These are phyloP conservation scores for Fusarium azukiicola DNA, from an alignment of 2,329 filamentous ascomycete species.

Conservation along the genomic window DNA sequence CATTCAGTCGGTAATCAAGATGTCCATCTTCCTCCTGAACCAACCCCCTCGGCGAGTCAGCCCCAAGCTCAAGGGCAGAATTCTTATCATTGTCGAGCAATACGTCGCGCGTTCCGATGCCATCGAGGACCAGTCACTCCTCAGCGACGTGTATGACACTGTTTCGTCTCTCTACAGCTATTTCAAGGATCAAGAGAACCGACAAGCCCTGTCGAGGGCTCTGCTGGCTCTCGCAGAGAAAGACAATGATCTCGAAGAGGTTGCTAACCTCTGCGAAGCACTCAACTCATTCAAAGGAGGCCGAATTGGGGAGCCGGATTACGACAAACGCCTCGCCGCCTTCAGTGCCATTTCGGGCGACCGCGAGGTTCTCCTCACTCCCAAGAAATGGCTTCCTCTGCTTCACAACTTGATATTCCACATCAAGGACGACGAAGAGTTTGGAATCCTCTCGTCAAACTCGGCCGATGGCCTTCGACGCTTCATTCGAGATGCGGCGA, in stretches of 20 bases:
- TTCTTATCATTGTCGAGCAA: constrained; percentile 89
- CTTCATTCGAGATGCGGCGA: constrained; percentile 84
- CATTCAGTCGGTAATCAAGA: constrained; percentile 88
- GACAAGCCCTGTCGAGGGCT: constrained; percentile 87
- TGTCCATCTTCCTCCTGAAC: constrained; percentile 89
- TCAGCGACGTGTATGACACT: constrained; percentile 85
- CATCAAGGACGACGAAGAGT: constrained; percentile 92
- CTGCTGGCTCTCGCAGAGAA: constrained; percentile 85
- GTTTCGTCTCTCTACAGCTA: constrained; percentile 93
- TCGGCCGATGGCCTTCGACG: constrained; percentile 90
- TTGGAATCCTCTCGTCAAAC: constrained; percentile 89
- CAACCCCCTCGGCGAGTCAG: constrained; percentile 92
- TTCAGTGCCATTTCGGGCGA: constrained; percentile 86
- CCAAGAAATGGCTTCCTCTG: constrained; percentile 91
- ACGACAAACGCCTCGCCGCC: constrained; percentile 88
- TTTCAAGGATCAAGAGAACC: constrained; percentile 90
- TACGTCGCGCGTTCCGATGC: constrained; percentile 84
- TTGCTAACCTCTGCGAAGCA: constrained; percentile 86
- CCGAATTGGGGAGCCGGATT: constrained; percentile 92
- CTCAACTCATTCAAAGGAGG: constrained; percentile 89
- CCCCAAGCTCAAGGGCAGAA: constrained; percentile 89
- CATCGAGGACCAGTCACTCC: constrained; percentile 68
- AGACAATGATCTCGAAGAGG: constrained; percentile 78
- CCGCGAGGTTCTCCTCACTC: constrained; percentile 78
- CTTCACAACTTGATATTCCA: constrained; percentile 95